Evolutionary conservation across 2,329 filamentous ascomycete species (phyloP).

Genomic region (Aspergillus persii): DNA sequence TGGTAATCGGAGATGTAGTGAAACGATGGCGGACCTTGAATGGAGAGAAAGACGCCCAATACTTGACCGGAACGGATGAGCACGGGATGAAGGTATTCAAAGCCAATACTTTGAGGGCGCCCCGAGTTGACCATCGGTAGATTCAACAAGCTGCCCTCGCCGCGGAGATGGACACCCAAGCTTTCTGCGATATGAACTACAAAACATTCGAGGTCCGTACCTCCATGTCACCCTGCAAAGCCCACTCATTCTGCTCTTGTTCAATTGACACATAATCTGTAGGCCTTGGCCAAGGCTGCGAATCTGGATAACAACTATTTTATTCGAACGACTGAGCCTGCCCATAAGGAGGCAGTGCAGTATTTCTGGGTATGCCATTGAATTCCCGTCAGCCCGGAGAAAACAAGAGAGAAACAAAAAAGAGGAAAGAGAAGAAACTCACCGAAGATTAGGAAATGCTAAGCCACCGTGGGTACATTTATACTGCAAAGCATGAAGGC

Average conservation of each 20-base stretch:
- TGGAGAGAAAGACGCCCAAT: slow-evolving; percentile 62
- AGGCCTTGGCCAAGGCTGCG: slow-evolving; percentile 66
- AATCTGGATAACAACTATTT: slow-evolving; percentile 79
- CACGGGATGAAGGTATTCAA: slow-evolving; percentile 80
- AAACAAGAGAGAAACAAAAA: too few species aligned
- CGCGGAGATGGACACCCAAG: slow-evolving; percentile 68
- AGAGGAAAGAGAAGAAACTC: slow-evolving; percentile 1
- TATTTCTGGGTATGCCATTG: slow-evolving; percentile 69
- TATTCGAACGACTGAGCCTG: slow-evolving; percentile 82
- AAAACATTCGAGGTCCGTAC: slow-evolving; percentile 65
- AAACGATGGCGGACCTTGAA: slow-evolving; percentile 86
- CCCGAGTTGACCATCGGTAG: slow-evolving; percentile 31
- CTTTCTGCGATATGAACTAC: slow-evolving; percentile 85
- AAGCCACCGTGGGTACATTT: slow-evolving; percentile 72
- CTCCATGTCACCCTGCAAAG: background rate
- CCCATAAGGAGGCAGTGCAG: slow-evolving; percentile 80
- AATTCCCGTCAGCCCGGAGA: background rate
- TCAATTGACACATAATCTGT: background rate
- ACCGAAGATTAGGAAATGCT: slow-evolving; percentile 57
- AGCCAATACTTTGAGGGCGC: background rate
- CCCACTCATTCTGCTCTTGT: background rate
- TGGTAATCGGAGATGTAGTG: slow-evolving; percentile 84
- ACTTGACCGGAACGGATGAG: slow-evolving; percentile 93
- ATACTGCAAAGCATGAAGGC: slow-evolving; percentile 80
- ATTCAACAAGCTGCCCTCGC: slow-evolving; percentile 80